phyloP scores from a whole-genome alignment of 768 basidiomycete genomes.

The Pholiota molesta region DNA sequence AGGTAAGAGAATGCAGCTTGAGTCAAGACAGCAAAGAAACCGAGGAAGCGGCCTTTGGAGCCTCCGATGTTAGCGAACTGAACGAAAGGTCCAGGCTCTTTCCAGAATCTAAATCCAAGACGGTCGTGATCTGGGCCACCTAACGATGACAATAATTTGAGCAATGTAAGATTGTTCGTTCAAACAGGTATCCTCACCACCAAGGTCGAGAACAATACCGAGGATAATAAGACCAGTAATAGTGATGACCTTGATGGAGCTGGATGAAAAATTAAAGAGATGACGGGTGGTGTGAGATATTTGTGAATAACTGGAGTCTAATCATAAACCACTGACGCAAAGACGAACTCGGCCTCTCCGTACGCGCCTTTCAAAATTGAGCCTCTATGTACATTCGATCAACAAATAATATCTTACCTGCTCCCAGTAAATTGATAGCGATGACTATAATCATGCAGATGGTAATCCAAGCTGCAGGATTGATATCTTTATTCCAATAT shows the following conservation, averaged over 20 bases:
- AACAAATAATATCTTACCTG: conserved; percentile 38
- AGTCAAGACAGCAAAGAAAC: conserved; percentile 60
- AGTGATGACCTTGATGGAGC: conserved; percentile 87
- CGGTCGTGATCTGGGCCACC: conserved; percentile 85
- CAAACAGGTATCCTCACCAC: not conserved
- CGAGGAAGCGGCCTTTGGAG: conserved; percentile 71
- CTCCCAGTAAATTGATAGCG: conserved; percentile 74
- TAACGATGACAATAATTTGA: conserved; percentile 13
- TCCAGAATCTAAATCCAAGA: conserved; percentile 79
- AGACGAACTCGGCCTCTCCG: conserved; percentile 85
- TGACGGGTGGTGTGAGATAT: too few species aligned
- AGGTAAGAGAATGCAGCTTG: conserved; percentile 93
- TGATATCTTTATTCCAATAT: conserved; percentile 62
- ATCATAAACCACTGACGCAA: conserved; percentile 55
- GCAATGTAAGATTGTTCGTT: not conserved
- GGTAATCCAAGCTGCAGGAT: conserved; percentile 79
- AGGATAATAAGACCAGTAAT: conserved; percentile 73
- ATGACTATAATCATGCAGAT: conserved; percentile 78
- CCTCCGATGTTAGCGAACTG: conserved; percentile 70
- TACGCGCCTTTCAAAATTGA: conserved; percentile 53
- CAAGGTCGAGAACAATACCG: conserved; percentile 61
- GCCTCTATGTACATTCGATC: not conserved
- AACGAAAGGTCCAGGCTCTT: conserved; percentile 84
- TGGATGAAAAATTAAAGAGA: conserved; percentile 10
- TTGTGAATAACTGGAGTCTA: not conserved